Base-by-base conservation (phyloP, 1,284 basidiomycete genomes). In the Leccinum fallax region DNA sequence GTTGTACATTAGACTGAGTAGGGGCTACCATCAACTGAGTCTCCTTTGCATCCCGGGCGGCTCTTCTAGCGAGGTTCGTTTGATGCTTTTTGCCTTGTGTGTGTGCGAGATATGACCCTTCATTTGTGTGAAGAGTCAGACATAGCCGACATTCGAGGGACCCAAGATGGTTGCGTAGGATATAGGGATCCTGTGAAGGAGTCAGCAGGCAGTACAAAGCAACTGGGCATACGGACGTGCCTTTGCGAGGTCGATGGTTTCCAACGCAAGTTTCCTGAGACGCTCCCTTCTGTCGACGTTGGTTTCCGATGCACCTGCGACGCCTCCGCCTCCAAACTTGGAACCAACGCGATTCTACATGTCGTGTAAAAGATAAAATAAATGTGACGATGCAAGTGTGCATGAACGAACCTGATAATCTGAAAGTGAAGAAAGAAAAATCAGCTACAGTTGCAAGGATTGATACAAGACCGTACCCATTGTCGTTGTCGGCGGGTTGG, bases 1-100 rank as follows among this genome's bases (percentile, higher is more conserved):
- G 89, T 72, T 92, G 92, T 21, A 95, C 85, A 63, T 80, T 88
- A 69, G 81, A 85, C 74, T 89, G 87, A 4, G 90, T 80, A 19
- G 92, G 91, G 6, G 91, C 89, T 61, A 95, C 89, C 82, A 93
- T 90, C 65, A 97, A 78, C 73, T 93, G 89, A 0, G 89, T 87
- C 72, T 98, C 95, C 74, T 98, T 97, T 58, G 94, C 92, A 81
- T 99, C 97, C 61, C 90, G 86, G 11, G 97, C 97, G 0, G 97
- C 97, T 68, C 97, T 89, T 53, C 97, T 87, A 4, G 97, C 97
- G 38, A 99, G 87, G 74, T 99, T 99, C 1, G 97, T 98, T 77
- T 99, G 97, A 74, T 99, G 97, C 77, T 99, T 99, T 81, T 99
- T 99, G 32, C 97, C 97, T 80, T 99, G 97, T 0, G 97, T 99